Evolutionary conservation across 805 yeast genomes (phyloP).

Genomic region (Saccharomycopsis olivae): DNA sequence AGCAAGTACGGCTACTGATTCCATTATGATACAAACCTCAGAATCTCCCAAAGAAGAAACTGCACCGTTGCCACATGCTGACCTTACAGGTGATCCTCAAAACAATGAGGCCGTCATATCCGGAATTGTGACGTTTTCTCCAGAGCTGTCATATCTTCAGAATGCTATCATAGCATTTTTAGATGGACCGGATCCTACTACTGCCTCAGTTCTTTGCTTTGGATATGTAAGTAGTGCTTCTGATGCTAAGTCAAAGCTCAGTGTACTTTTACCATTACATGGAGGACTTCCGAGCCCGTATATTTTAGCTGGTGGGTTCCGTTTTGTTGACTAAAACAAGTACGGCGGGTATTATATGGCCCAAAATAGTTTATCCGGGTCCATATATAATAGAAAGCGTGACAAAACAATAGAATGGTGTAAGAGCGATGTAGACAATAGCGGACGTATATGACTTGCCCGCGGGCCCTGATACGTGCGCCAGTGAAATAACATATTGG

Average conservation of each 20-base stretch:
- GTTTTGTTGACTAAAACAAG: conserved; percentile 62
- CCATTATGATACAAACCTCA: not conserved
- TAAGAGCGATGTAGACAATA: not conserved
- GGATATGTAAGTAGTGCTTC: conserved; percentile 63
- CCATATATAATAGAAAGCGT: not conserved
- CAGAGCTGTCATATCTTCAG: conserved; percentile 47
- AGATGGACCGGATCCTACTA: conserved; percentile 26
- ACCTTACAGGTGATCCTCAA: not conserved
- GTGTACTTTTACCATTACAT: conserved; percentile 77
- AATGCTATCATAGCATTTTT: conserved; percentile 66
- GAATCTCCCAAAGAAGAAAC: not conserved
- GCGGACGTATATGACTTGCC: not conserved
- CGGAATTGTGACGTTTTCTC: conserved; percentile 30
- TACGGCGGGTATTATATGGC: not conserved
- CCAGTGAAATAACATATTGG: not conserved
- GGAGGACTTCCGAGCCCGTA: conserved; percentile 72
- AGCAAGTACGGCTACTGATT: not conserved
- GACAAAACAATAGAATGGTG: not conserved
- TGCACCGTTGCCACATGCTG: too few species aligned
- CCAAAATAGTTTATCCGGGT: too few species aligned
- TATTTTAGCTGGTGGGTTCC: conserved; percentile 62
- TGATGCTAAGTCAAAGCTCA: conserved; percentile 57
- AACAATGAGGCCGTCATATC: not conserved
- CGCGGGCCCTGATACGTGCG: too few species aligned
- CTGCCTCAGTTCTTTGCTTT: conserved; percentile 66